These are phyloP conservation scores for Vigna mungo DNA, from an alignment of 306 rosid genomes.

Conservation along the genomic window DNA sequence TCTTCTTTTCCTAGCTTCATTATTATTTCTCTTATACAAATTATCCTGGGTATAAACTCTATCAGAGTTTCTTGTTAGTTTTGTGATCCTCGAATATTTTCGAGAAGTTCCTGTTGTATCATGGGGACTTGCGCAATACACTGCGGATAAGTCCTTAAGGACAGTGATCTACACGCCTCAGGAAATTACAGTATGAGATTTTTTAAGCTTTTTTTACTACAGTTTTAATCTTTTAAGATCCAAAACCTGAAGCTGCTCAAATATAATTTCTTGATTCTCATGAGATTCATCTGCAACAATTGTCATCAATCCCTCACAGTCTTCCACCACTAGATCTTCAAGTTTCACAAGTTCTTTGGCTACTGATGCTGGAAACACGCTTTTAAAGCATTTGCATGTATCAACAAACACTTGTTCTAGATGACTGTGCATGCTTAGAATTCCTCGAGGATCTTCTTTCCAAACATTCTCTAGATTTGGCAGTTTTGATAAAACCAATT, in stretches of 20 bases:
- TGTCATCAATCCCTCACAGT: background rate
- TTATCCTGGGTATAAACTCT: too few species aligned
- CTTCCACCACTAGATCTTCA: background rate
- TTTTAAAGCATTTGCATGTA: background rate
- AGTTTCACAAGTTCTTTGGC: constrained; percentile 30
- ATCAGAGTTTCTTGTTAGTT: too few species aligned
- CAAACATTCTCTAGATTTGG: background rate
- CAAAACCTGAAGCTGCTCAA: background rate
- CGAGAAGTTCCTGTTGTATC: too few species aligned
- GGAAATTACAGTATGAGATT: too few species aligned
- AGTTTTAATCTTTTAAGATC: background rate
- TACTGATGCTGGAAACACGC: constrained; percentile 40
- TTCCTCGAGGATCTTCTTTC: constrained; percentile 32
- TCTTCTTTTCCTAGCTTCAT: too few species aligned
- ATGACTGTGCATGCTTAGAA: background rate
- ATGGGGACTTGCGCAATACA: too few species aligned
- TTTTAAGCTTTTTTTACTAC: too few species aligned
- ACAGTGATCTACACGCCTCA: too few species aligned
- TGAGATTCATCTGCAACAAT: background rate
- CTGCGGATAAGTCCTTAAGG: too few species aligned
- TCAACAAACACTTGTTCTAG: background rate
- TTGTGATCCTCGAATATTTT: too few species aligned
- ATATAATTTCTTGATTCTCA: background rate
- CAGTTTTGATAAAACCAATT: too few species aligned
- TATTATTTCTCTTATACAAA: too few species aligned